A percentile compares a stretch with the other conserved stretches of the same genome.
These are phyloP conservation scores for Trametes cubensis DNA, from an alignment of 768 basidiomycete genomes.

Conservation along the genomic window DNA sequence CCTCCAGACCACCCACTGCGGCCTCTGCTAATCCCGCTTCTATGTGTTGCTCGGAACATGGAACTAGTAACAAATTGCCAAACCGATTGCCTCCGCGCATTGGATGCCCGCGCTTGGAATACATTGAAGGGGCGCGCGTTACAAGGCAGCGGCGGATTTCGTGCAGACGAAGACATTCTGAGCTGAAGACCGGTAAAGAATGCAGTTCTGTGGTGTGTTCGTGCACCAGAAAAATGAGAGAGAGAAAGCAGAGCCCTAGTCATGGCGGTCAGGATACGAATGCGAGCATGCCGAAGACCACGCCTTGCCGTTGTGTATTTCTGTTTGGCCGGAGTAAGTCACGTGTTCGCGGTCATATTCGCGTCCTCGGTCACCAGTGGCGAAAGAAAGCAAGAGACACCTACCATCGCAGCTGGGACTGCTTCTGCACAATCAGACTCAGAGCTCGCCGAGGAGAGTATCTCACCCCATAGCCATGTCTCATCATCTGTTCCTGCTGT, in stretches of 20 bases:
- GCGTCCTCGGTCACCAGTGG: too few relatives aligned
- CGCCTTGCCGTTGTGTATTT: background rate
- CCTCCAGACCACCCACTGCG: background rate
- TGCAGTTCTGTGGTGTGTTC: background rate
- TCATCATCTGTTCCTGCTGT: slow-evolving; percentile 83
- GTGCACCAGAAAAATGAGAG: slow-evolving; percentile 2
- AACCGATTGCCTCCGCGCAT: slow-evolving; percentile 4
- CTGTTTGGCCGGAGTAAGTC: too few relatives aligned
- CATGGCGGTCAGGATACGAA: background rate
- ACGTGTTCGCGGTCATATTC: too few relatives aligned
- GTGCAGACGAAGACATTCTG: slow-evolving; percentile 1
- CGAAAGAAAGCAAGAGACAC: too few relatives aligned
- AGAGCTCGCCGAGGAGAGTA: background rate
- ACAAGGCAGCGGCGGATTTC: background rate
- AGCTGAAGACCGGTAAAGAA: background rate
- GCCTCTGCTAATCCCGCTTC: slow-evolving; percentile 7
- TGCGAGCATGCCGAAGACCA: background rate
- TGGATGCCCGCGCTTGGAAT: background rate
- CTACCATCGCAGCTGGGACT: too few relatives aligned
- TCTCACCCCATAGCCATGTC: slow-evolving; percentile 55
- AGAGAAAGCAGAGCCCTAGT: slow-evolving; percentile 11
- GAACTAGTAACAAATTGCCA: slow-evolving; percentile 24
- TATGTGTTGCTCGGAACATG: slow-evolving; percentile 28
- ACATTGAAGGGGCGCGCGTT: background rate
- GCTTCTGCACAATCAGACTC: too few relatives aligned